These are phyloP conservation scores for Daedaleopsis nitida DNA, from an alignment of 768 basidiomycete genomes.

Conservation along the genomic window DNA sequence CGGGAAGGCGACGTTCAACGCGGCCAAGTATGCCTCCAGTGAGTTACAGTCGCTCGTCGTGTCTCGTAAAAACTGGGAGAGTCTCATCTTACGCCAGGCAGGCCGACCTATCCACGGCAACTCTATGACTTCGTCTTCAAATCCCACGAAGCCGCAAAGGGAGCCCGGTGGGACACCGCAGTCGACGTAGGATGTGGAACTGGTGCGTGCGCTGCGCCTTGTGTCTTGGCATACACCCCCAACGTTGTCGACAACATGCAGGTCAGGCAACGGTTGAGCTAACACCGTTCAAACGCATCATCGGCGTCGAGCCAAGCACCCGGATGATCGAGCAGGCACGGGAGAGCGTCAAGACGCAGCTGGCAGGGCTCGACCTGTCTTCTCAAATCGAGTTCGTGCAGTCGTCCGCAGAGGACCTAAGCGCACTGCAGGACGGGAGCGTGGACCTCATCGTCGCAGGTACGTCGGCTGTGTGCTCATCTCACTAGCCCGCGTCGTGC, in stretches of 20 bases:
- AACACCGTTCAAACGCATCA: conserved; percentile 55
- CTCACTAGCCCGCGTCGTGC: not conserved
- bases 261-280: conserved; percentile 73
- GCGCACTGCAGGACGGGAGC: conserved; percentile 47
- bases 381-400: conserved; percentile 38
- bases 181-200: conserved; percentile 86
- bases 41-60: not conserved
- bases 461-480: conserved; percentile 31
- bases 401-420: conserved; percentile 56
- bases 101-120: conserved; percentile 72
- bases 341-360: conserved; percentile 13
- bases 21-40: conserved; percentile 55
- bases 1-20: conserved; percentile 68
- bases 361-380: conserved; percentile 12
- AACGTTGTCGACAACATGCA: conserved; percentile 24
- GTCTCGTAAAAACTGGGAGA: not conserved
- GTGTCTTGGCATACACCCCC: not conserved
- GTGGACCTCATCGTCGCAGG: conserved; percentile 74
- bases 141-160: conserved; percentile 48
- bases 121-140: conserved; percentile 65
- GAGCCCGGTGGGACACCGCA: conserved; percentile 53
- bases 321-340: conserved; percentile 63
- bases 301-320: conserved; percentile 74
- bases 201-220: conserved; percentile 43
- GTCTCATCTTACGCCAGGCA: conserved; percentile 35